These are phyloP conservation scores for Trifolium dubium DNA, from an alignment of 306 rosid species.

Conservation along the genomic window DNA sequence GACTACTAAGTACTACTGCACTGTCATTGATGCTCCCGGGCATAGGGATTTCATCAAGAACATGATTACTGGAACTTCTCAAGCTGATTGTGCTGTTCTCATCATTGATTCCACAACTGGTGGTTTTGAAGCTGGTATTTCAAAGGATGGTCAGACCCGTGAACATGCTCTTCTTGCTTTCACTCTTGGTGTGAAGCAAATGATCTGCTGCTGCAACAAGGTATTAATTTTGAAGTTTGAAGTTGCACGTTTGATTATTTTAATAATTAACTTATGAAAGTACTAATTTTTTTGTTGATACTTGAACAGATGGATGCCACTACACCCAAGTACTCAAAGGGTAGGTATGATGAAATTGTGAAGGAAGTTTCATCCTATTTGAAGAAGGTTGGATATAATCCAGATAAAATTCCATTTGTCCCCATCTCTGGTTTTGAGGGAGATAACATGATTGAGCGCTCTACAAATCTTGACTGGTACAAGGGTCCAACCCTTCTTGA, in stretches of 20 bases:
- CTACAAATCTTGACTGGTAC: slow-evolving; percentile 10
- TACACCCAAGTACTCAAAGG: slow-evolving; percentile 3
- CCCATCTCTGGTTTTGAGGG: slow-evolving; percentile 7
- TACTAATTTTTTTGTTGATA: neutral
- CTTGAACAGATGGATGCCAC: slow-evolving; percentile 14
- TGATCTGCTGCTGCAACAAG: slow-evolving; percentile 14
- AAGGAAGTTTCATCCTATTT: slow-evolving; percentile 10
- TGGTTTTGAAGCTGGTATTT: slow-evolving; percentile 3
- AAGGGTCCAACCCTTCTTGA: slow-evolving; percentile 18
- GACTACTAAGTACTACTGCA: slow-evolving; percentile 17
- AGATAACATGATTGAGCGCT: slow-evolving; percentile 6
- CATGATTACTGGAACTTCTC: slow-evolving; percentile 4
- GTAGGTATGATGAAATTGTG: slow-evolving; percentile 14
- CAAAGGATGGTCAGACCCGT: neutral
- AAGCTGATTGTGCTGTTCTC: neutral
- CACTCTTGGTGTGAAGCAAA: neutral
- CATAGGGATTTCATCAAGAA: slow-evolving; percentile 5
- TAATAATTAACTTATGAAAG: neutral
- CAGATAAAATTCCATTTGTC: neutral
- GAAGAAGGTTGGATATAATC: neutral
- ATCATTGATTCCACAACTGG: neutral
- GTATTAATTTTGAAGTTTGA: neutral
- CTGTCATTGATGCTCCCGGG: slow-evolving; percentile 6
- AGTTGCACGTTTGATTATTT: neutral
- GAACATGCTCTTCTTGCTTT: slow-evolving; percentile 1